phyloP scores from a whole-genome alignment of 1,284 basidiomycete genomes.

The Waitea zeae region DNA sequence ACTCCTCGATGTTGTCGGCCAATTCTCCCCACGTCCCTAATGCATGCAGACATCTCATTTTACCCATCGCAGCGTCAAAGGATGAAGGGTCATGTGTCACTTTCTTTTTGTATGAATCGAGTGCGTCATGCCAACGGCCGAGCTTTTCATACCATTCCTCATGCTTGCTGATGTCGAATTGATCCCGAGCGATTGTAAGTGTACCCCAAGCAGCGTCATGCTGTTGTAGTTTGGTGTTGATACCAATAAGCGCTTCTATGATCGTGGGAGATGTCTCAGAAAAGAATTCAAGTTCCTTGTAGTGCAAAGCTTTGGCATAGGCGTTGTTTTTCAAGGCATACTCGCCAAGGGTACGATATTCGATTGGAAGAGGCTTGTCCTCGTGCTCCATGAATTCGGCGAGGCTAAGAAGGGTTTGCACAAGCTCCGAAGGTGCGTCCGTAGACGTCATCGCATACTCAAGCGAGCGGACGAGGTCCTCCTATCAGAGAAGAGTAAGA shows the following conservation, averaged over 20 bases:
- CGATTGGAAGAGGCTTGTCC: slow-evolving; percentile 91
- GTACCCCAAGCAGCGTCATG: slow-evolving; percentile 95
- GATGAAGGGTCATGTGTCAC: slow-evolving; percentile 51
- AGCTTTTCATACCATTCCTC: slow-evolving; percentile 98
- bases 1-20: slow-evolving; percentile 74
- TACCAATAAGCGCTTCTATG: slow-evolving; percentile 90
- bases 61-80: slow-evolving; percentile 66
- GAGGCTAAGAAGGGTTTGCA: slow-evolving; percentile 90
- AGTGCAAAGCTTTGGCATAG: slow-evolving; percentile 96
- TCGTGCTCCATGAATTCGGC: slow-evolving; percentile 99
- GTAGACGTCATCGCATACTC: slow-evolving; percentile 76
- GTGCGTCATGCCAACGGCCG: slow-evolving; percentile 91
- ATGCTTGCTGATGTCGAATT: slow-evolving; percentile 75
- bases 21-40: slow-evolving; percentile 96
- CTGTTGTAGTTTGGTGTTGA: slow-evolving; percentile 96
- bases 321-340: slow-evolving; percentile 91
- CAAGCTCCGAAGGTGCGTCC: slow-evolving; percentile 76
- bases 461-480: slow-evolving; percentile 85
- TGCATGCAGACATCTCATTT: slow-evolving; percentile 94
- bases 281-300: slow-evolving; percentile 97
- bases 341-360: slow-evolving; percentile 85
- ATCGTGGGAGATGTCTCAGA: slow-evolving; percentile 77
- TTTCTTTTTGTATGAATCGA: slow-evolving; percentile 76
- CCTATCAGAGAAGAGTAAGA: slow-evolving; percentile 27
- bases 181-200: slow-evolving; percentile 72